Percentiles rank a stretch among this genome's conserved stretches.
phyloP scores from a whole-genome alignment of 2,329 filamentous ascomycete species.

The Colletotrichum cuscutae region DNA sequence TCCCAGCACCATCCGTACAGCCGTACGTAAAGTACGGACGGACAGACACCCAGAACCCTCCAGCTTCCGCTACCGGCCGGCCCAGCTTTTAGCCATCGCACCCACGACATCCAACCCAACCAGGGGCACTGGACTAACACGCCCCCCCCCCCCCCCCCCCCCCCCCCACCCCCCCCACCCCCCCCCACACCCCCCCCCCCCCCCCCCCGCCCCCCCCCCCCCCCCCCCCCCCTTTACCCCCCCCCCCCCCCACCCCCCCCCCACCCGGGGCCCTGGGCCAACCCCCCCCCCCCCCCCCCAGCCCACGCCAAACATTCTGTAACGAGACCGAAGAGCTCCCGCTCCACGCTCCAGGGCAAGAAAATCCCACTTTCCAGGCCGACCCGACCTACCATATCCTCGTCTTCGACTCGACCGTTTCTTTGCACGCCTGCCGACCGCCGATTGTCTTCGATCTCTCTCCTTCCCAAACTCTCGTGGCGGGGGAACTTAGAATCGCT shows the following conservation, averaged over 20 bases:
- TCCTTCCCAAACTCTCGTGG: conserved; percentile 26
- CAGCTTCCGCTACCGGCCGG: conserved; percentile 29
- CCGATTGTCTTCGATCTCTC: conserved; percentile 29
- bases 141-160: conserved; percentile 15
- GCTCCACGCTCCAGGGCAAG: conserved; percentile 34
- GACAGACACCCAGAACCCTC: not conserved
- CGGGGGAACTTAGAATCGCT: conserved; percentile 30
- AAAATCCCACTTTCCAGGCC: conserved; percentile 30
- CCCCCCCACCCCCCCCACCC: not conserved
- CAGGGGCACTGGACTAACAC: conserved; percentile 32
- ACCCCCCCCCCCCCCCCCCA: conserved; percentile 21
- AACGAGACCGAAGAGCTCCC: conserved; percentile 34
- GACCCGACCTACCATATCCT: conserved; percentile 24
- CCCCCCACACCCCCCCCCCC: no score
- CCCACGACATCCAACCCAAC: conserved; percentile 12
- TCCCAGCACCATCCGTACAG: conserved; percentile 2
- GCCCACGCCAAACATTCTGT: conserved; percentile 34
- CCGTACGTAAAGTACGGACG: not conserved
- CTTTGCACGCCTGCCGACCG: conserved; percentile 16
- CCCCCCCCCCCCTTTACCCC: no score
- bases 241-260: no score
- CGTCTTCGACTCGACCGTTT: conserved; percentile 24
- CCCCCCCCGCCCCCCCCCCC: no score
- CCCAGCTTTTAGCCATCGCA: conserved; percentile 22
- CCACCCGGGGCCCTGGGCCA: no score